Percentiles rank a stretch among this genome's conserved stretches.
These are phyloP conservation scores for Rhizomucor miehei DNA, from an alignment of 371 early-diverging fungal species.

Conservation along the genomic window DNA sequence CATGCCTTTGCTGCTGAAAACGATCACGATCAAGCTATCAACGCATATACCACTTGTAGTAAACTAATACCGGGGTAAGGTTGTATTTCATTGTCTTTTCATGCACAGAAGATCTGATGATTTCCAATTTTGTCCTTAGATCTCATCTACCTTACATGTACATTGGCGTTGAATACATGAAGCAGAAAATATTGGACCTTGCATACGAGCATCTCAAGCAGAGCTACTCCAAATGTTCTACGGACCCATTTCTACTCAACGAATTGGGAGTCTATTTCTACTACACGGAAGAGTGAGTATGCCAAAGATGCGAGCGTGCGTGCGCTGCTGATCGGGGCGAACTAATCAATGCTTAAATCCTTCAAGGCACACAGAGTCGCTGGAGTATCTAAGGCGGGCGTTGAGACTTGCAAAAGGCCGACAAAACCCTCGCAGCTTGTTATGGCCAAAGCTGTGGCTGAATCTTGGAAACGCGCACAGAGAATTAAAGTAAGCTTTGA, in stretches of 20 bases:
- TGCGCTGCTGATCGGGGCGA: background rate
- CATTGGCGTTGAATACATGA: slow-evolving; percentile 75
- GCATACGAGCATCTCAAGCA: slow-evolving; percentile 59
- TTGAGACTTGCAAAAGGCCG: slow-evolving; percentile 45
- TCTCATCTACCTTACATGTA: slow-evolving; percentile 70
- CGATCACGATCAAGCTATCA: slow-evolving; percentile 54
- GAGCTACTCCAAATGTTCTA: slow-evolving; percentile 49
- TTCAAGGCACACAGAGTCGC: slow-evolving; percentile 50
- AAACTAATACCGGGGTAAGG: slow-evolving; percentile 65
- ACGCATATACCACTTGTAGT: slow-evolving; percentile 64
- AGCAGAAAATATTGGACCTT: slow-evolving; percentile 43
- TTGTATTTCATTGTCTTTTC: too few relatives aligned
- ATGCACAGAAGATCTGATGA: too few relatives aligned
- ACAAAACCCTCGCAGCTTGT: slow-evolving; percentile 26
- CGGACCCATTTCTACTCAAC: slow-evolving; percentile 65
- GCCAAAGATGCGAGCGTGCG: background rate
- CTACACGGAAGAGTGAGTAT: slow-evolving; percentile 47
- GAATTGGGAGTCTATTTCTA: slow-evolving; percentile 69
- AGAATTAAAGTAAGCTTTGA: slow-evolving; percentile 48
- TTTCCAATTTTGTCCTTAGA: slow-evolving; percentile 23
- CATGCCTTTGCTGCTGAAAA: slow-evolving; percentile 68
- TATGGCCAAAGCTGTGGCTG: slow-evolving; percentile 64
- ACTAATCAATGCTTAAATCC: background rate
- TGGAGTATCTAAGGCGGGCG: slow-evolving; percentile 51
- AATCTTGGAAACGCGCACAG: slow-evolving; percentile 74